Evolutionary conservation across 441 rosid species (phyloP).

Genomic region (Manihot esculenta): DNA sequence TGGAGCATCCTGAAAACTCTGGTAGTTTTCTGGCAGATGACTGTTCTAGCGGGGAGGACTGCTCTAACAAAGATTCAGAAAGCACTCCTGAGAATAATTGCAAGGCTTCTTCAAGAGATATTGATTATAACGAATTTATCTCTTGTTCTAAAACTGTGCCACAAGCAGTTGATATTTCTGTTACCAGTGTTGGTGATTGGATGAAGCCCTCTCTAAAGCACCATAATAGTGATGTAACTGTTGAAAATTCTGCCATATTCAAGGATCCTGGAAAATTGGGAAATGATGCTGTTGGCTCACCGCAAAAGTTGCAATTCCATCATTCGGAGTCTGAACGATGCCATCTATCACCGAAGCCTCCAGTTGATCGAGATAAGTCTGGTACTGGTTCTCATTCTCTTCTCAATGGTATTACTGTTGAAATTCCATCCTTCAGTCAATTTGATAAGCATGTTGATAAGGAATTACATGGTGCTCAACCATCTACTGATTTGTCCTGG

Average conservation of each 20-base stretch:
- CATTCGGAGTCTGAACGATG: conserved; percentile 34
- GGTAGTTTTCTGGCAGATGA: conserved; percentile 35
- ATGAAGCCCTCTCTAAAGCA: conserved; percentile 18
- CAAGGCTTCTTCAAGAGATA: conserved; percentile 23
- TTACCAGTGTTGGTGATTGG: conserved; percentile 18
- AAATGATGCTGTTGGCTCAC: conserved; percentile 25
- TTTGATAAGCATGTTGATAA: conserved; percentile 36
- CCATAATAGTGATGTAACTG: conserved; percentile 28
- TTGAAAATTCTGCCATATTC: conserved; percentile 30
- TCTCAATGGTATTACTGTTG: conserved; percentile 46
- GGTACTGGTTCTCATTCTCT: conserved; percentile 34
- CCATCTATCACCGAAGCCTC: conserved; percentile 27
- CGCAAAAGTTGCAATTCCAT: conserved; percentile 33
- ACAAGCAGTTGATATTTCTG: conserved; percentile 24
- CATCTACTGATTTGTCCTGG: conserved; percentile 49
- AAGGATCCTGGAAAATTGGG: conserved; percentile 35
- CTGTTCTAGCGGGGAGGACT: conserved; percentile 32
- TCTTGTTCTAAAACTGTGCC: conserved; percentile 30
- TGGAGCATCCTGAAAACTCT: conserved; percentile 36
- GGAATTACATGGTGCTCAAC: conserved; percentile 38
- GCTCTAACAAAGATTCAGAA: conserved; percentile 31
- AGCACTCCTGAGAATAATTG: conserved; percentile 23
- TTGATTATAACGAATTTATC: conserved; percentile 26
- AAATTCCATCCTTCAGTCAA: conserved; percentile 54
- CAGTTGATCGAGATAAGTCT: conserved; percentile 34